phyloP scores from a whole-genome alignment of 495 filamentous ascomycete species.

The Saxophila tyrrhenica region DNA sequence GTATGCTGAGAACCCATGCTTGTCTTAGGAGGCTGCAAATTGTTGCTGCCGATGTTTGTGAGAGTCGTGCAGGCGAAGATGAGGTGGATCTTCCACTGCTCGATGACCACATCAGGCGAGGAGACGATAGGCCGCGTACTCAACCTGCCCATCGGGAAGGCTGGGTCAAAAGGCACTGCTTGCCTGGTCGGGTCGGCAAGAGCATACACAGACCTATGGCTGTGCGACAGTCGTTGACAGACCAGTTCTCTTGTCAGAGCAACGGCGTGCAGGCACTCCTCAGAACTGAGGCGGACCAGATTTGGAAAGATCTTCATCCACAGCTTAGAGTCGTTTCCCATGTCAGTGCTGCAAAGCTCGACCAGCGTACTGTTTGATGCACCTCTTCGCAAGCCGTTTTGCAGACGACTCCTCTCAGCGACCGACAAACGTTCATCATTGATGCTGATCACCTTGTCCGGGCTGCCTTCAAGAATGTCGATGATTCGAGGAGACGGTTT shows the following conservation, averaged over 20 bases:
- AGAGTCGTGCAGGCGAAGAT: conserved; percentile 95
- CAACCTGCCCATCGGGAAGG: conserved; percentile 6
- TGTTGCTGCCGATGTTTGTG: conserved; percentile 55
- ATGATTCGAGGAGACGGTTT: conserved; percentile 75
- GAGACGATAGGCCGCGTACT: conserved; percentile 42
- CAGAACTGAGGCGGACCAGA: conserved; percentile 79
- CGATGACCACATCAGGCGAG: conserved; percentile 76
- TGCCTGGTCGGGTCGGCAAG: conserved; percentile 63
- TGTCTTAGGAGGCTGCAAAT: conserved; percentile 37
- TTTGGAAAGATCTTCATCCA: conserved; percentile 99
- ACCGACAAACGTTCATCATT: conserved; percentile 88
- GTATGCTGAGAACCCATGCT: conserved; percentile 58
- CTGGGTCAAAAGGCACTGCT: conserved; percentile 5
- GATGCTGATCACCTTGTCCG: conserved; percentile 75
- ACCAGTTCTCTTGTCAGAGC: conserved; percentile 83
- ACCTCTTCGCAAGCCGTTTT: conserved; percentile 78
- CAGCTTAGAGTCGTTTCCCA: conserved; percentile 83
- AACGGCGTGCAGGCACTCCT: conserved; percentile 81
- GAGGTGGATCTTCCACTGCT: conserved; percentile 98
- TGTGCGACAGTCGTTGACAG: conserved; percentile 80
- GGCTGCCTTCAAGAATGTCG: conserved; percentile 81
- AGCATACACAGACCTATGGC: conserved; percentile 69
- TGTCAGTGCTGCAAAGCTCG: conserved; percentile 89
- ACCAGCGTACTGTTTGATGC: conserved; percentile 76
- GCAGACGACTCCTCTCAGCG: conserved; percentile 82